Evolutionary conservation across 78 protist genomes (phyloP), one percentile per base, ranked within the genome.

Genomic region (Protostelium mycophagum): DNA sequence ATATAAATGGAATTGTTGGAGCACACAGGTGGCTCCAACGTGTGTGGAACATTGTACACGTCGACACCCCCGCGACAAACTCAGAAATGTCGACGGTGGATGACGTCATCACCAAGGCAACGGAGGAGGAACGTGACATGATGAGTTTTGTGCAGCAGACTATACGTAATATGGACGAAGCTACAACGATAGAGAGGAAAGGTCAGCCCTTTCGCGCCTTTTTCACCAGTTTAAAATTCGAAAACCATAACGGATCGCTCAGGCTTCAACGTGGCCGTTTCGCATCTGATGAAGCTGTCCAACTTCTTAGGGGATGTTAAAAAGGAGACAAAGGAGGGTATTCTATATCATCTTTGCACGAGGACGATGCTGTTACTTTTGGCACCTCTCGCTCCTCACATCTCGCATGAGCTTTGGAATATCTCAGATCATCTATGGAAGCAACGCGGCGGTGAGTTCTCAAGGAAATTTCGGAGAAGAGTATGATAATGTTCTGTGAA

Each of bases 1-100:
- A 94, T 38, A 91, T 89, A n/a, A 85, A 95, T 29, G 94, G 91
- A 38, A 93, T 96, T 63, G 88, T 85, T 36, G 98, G 98, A 29
- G 91, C 91, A 35, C 85, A 34, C 1, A 88, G 94, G 34, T 95
- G 95, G 95, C 85, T 94, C 83, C 37, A 38, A 0, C 90, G 96
- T 36, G 35, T 94, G 0, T 85, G 94, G 85, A 10, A 51, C 1
- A 84, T 89, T 83, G 85, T 91, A 5, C 31, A 38, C 28, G 10
- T 16, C 63, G 87, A 38, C 38, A 38, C 83, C 34, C 5, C 83
- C 0, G 39, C 37, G 28, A 31, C 35, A 1, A 51, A 9, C 37
- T 63, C 34, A 0, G 35, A 28, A 39, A 0, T 1, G 16, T 5
- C 90, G 1, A 9, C 51, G 29, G 10, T 85, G 37, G 29, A 63